phyloP scores from a whole-genome alignment of 1,284 basidiomycete species.

The Tilletia walkeri region DNA sequence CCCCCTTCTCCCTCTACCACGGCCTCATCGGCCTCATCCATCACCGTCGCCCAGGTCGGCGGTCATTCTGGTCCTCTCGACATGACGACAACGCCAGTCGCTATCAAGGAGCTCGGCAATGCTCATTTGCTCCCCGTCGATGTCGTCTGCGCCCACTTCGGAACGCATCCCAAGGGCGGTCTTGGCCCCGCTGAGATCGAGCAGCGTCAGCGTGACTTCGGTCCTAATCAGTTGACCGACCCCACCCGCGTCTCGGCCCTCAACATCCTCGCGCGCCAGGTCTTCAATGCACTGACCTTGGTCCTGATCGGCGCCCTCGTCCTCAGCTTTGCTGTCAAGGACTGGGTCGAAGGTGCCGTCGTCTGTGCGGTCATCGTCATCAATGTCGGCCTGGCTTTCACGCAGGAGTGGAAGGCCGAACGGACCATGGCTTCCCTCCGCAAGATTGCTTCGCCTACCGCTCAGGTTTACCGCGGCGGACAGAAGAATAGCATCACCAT shows the following conservation, averaged over 20 bases:
- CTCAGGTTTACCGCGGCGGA: constrained; percentile 36
- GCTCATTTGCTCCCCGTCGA: constrained; percentile 28
- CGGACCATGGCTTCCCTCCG: constrained; percentile 48
- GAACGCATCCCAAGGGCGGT: constrained; percentile 33
- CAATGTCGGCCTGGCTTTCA: constrained; percentile 48
- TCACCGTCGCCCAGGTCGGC: constrained; percentile 19
- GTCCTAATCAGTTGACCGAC: constrained; percentile 43
- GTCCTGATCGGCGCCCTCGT: constrained; percentile 32
- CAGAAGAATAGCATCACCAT: constrained; percentile 21
- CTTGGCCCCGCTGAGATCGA: constrained; percentile 33
- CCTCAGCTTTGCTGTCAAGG: constrained; percentile 29
- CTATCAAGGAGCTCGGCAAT: constrained; percentile 13
- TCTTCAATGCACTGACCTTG: constrained; percentile 47
- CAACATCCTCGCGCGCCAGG: constrained; percentile 46
- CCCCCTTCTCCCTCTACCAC: background rate
- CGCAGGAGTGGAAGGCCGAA: constrained; percentile 50
- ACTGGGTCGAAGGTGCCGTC: constrained; percentile 34
- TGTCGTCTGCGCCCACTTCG: constrained; percentile 31
- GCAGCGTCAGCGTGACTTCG: constrained; percentile 29
- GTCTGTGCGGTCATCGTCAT: constrained; percentile 34
- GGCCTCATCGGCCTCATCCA: constrained; percentile 2
- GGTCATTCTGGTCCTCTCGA: constrained; percentile 7
- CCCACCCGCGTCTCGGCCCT: constrained; percentile 37
- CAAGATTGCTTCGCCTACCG: constrained; percentile 43
- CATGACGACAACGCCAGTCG: background rate